Conservation (phyloP, 371 early-diverging fungal genomes). For the Mortierella sp. region DNA sequence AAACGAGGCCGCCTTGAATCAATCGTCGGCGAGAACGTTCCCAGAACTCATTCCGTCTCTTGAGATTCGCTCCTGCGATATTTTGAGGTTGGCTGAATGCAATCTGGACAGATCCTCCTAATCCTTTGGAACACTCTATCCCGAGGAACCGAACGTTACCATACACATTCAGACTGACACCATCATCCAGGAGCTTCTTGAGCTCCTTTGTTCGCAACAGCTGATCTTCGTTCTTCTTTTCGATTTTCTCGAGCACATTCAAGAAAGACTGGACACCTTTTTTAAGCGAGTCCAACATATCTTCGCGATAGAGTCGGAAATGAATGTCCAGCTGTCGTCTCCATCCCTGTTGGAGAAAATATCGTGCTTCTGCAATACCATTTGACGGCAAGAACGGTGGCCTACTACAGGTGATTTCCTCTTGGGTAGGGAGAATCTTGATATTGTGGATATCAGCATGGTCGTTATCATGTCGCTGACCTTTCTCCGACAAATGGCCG, state of each 20-base stretch:
- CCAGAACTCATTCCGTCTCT: conserved; percentile 47
- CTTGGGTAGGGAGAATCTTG: conserved; percentile 56
- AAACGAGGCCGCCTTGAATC: conserved; percentile 57
- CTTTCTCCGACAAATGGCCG: conserved; percentile 37
- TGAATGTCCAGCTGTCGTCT: conserved; percentile 61
- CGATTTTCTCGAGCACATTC: conserved; percentile 9
- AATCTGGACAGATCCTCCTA: conserved; percentile 36
- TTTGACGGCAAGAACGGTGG: conserved; percentile 57
- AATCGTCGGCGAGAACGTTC: conserved; percentile 41
- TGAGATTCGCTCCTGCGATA: neutral
- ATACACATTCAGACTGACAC: conserved; percentile 48
- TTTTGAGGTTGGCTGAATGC: conserved; percentile 37
- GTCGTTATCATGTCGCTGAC: conserved; percentile 60
- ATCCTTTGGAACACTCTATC: conserved; percentile 19
- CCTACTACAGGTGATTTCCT: conserved; percentile 44
- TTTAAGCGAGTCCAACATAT: conserved; percentile 53
- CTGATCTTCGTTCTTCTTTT: conserved; percentile 10
- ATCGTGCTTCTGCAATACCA: conserved; percentile 40
- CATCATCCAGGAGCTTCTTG: conserved; percentile 24
- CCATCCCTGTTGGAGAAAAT: conserved; percentile 58
- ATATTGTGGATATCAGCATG: conserved; percentile 48
- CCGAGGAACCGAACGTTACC: conserved; percentile 40
- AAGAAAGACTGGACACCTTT: conserved; percentile 35
- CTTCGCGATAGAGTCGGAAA: conserved; percentile 66
- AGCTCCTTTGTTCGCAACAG: conserved; percentile 32